phyloP scores from a whole-genome alignment of 306 rosid genomes.

The Cyclanthera cordifolia region DNA sequence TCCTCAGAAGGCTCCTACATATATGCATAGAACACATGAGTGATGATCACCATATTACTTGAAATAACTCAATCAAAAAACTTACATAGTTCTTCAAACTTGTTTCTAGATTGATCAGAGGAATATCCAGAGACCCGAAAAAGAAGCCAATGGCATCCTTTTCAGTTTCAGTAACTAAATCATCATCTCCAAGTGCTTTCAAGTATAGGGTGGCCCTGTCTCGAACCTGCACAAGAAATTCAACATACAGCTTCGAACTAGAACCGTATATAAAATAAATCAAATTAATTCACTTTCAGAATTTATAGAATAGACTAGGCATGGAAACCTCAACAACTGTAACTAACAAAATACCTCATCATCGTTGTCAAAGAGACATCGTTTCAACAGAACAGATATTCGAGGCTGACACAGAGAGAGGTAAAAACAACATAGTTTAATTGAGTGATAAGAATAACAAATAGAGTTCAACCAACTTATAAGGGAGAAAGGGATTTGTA shows the following conservation, averaged over 20 bases:
- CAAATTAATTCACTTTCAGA: not conserved
- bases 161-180: constrained; percentile 57
- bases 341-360: constrained; percentile 58
- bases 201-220: constrained; percentile 94
- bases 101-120: constrained; percentile 76
- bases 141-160: constrained; percentile 58
- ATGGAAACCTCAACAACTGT: not conserved
- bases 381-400: constrained; percentile 61
- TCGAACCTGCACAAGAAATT: constrained; percentile 54
- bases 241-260: not conserved
- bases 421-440: constrained; percentile 19
- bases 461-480: not conserved
- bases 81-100: constrained; percentile 81
- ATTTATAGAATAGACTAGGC: not conserved
- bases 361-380: constrained; percentile 90
- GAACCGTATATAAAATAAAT: not conserved
- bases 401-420: constrained; percentile 60
- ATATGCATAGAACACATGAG: constrained; percentile 25
- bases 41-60: constrained; percentile 6
- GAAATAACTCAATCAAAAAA: constrained; percentile 11
- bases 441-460: constrained; percentile 4
- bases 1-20: constrained; percentile 83
- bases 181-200: constrained; percentile 74
- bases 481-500: constrained; percentile 17
- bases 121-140: constrained; percentile 76